These are phyloP conservation scores for Aspergillus tanneri DNA, from an alignment of 2,329 filamentous ascomycete species.

Conservation along the genomic window DNA sequence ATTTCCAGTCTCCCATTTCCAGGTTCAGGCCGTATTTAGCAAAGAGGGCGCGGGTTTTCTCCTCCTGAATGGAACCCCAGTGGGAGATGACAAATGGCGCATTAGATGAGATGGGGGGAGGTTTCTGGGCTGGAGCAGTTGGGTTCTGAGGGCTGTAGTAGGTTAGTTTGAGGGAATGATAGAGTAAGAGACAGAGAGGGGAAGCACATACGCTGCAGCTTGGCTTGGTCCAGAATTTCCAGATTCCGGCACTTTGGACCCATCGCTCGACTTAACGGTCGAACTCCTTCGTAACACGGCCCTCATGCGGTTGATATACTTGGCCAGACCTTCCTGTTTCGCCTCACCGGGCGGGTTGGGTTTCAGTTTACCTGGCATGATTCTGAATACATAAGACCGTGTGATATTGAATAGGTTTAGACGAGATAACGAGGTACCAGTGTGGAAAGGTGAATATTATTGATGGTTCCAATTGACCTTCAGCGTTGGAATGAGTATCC, in stretches of 20 bases:
- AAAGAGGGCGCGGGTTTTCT: constrained; percentile 46
- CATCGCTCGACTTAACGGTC: constrained; percentile 29
- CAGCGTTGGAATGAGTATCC: too few relatives aligned
- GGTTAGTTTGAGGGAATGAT: too few relatives aligned
- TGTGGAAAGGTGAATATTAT: too few relatives aligned
- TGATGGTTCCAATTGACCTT: too few relatives aligned
- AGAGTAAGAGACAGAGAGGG: too few relatives aligned
- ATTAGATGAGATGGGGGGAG: constrained; percentile 19
- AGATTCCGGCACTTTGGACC: constrained; percentile 15
- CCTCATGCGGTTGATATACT: constrained; percentile 42
- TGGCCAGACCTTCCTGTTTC: constrained; percentile 37
- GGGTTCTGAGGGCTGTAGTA: too few relatives aligned
- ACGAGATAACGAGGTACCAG: too few relatives aligned
- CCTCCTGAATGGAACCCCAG: constrained; percentile 43
- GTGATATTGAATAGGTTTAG: too few relatives aligned
- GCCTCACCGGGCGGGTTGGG: constrained; percentile 21
- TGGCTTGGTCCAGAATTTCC: constrained; percentile 17
- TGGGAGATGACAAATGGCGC: constrained; percentile 29
- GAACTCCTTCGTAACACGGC: constrained; percentile 36
- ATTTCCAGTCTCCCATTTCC: constrained; percentile 45
- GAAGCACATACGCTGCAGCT: constrained; percentile 10
- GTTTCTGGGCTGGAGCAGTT: constrained; percentile 8
- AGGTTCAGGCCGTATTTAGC: constrained; percentile 49
- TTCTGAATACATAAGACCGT: not conserved
- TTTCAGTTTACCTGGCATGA: constrained; percentile 27